Evolutionary conservation across 768 basidiomycete species (phyloP).

Genomic region (Tricholoma matsutake): DNA sequence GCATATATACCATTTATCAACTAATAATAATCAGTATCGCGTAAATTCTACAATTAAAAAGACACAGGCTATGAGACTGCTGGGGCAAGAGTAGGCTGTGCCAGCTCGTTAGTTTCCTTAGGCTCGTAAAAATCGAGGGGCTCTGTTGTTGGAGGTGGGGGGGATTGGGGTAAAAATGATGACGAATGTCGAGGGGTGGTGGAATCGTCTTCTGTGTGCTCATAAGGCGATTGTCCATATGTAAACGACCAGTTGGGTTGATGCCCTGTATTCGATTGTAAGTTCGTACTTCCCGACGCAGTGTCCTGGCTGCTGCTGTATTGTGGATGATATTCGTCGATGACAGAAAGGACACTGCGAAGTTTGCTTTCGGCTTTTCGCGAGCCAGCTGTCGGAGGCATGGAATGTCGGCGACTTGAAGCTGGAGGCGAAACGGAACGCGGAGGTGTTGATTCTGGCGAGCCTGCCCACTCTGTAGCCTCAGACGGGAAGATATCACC

Average conservation of each 20-base stretch:
- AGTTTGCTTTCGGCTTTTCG: conserved; percentile 68
- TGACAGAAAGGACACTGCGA: conserved; percentile 66
- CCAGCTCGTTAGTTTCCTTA: conserved; percentile 24
- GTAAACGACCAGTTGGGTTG: conserved; percentile 39
- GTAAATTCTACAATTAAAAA: conserved; percentile 11
- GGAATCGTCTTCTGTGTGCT: conserved; percentile 30
- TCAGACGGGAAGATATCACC: conserved; percentile 47
- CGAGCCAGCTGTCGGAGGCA: conserved; percentile 35
- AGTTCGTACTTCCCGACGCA: conserved; percentile 17
- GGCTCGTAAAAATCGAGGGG: conserved; percentile 17
- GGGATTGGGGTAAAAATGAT: conserved; percentile 20
- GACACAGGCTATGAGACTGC: conserved; percentile 9
- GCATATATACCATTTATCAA: conserved; percentile 5
- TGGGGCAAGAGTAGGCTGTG: conserved; percentile 10
- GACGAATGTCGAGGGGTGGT: conserved; percentile 46
- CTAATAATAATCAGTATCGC: not conserved
- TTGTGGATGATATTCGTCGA: conserved; percentile 56
- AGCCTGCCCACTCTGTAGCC: conserved; percentile 55
- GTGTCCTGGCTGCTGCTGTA: conserved; percentile 24
- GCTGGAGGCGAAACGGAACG: conserved; percentile 52
- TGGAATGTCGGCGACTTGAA: conserved; percentile 47
- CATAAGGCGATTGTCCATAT: conserved; percentile 38
- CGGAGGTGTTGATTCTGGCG: conserved; percentile 43
- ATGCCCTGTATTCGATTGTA: conserved; percentile 27
- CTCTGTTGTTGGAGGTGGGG: conserved; percentile 7